phyloP scores from a whole-genome alignment of 306 rosid genomes.

The Pyrus communis region DNA sequence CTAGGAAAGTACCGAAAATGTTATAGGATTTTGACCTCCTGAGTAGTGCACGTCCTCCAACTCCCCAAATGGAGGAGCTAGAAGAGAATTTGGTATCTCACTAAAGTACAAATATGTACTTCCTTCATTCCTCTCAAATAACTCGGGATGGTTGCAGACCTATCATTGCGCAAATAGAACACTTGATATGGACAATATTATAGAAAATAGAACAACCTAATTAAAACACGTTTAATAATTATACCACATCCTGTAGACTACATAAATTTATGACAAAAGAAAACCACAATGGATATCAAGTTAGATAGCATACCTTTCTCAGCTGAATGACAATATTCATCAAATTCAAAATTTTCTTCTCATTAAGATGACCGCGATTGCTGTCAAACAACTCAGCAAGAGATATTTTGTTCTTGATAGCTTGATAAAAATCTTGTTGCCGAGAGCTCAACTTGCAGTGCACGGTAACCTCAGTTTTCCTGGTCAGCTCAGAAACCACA shows the following conservation, averaged over 20 bases:
- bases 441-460: constrained; percentile 97
- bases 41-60: constrained; percentile 84
- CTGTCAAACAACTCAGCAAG: constrained; percentile 89
- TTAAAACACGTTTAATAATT: background rate
- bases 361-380: constrained; percentile 85
- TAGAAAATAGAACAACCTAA: background rate
- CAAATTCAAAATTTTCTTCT: constrained; percentile 74
- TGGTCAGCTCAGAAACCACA: constrained; percentile 86
- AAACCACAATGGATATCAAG: background rate
- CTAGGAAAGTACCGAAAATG: constrained; percentile 50
- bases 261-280: background rate
- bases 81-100: constrained; percentile 71
- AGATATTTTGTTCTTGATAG: constrained; percentile 96
- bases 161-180: constrained; percentile 28
- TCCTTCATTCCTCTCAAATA: constrained; percentile 97
- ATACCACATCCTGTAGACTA: constrained; percentile 3
- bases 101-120: constrained; percentile 76
- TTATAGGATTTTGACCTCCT: constrained; percentile 81
- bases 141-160: constrained; percentile 99
- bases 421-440: constrained; percentile 97
- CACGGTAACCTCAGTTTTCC: constrained; percentile 85
- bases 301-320: constrained; percentile 58
- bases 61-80: constrained; percentile 95
- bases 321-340: constrained; percentile 98
- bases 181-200: constrained; percentile 13